Percentiles rank a stretch among this genome's conserved stretches.
Conservation (phyloP, 2,329 filamentous ascomycete species). For the Colletotrichum neosansevieriae region DNA sequence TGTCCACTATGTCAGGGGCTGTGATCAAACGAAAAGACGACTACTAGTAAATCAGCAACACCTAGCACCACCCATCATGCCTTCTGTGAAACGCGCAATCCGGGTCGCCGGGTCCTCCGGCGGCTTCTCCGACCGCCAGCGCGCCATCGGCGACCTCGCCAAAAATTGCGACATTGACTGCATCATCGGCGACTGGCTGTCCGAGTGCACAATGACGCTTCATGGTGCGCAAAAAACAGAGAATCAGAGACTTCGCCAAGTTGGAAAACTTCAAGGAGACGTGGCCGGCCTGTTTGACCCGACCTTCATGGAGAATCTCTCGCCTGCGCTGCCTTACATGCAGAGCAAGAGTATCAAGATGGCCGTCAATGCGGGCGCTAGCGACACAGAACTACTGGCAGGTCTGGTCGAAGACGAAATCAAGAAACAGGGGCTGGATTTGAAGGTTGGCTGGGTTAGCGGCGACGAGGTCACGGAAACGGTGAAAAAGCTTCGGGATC, state of each 20-base stretch:
- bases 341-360: conserved; percentile 50
- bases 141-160: conserved; percentile 55
- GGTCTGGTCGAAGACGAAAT: conserved; percentile 48
- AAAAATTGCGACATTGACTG: conserved; percentile 50
- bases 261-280: conserved; percentile 41
- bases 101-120: conserved; percentile 51
- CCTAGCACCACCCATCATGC: conserved; percentile 35
- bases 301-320: conserved; percentile 50
- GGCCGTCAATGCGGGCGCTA: conserved; percentile 54
- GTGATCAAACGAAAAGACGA: not conserved
- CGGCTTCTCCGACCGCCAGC: conserved; percentile 57
- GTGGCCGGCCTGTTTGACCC: conserved; percentile 44
- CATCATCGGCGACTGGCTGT: conserved; percentile 49
- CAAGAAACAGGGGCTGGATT: conserved; percentile 44
- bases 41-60: not conserved
- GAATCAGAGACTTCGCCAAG: conserved; percentile 43
- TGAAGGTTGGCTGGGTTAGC: conserved; percentile 52
- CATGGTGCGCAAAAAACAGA: conserved; percentile 42
- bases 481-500: conserved; percentile 41
- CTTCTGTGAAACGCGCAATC: conserved; percentile 50
- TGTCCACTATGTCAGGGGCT: not conserved
- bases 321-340: conserved; percentile 47
- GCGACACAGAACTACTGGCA: conserved; percentile 51
- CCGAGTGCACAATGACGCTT: conserved; percentile 49
- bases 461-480: conserved; percentile 53